Conservation (phyloP, 108 stramenopile genomes). For the Conticribra weissflogii region DNA sequence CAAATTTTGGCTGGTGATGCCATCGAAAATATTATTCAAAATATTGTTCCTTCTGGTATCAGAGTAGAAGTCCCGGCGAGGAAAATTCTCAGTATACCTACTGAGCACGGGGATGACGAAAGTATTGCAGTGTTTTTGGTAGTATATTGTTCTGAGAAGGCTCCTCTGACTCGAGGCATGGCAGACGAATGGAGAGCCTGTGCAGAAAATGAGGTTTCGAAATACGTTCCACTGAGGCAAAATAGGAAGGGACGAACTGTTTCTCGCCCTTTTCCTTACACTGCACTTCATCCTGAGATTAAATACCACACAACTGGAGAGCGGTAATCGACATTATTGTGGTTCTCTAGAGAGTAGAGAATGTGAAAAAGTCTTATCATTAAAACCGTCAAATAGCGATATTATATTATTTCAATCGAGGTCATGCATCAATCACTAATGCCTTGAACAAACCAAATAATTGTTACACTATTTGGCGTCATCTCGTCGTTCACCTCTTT, state of each 20-base stretch:
- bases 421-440: too few species aligned
- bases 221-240: slow-evolving; percentile 49
- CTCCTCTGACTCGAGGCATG: slow-evolving; percentile 54
- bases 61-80: slow-evolving; percentile 67
- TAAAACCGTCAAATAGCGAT: too few species aligned
- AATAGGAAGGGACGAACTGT: slow-evolving; percentile 67
- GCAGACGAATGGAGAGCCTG: slow-evolving; percentile 67
- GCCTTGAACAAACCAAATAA: too few species aligned
- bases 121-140: slow-evolving; percentile 70
- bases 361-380: neutral
- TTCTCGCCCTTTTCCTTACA: slow-evolving; percentile 67
- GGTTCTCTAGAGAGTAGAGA: neutral
- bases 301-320: slow-evolving; percentile 27
- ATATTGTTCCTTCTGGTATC: slow-evolving; percentile 65
- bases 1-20: slow-evolving; percentile 63
- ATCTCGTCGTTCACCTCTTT: too few species aligned
- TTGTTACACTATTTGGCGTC: too few species aligned
- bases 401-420: too few species aligned
- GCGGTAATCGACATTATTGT: neutral
- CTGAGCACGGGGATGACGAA: slow-evolving; percentile 31
- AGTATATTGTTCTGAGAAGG: slow-evolving; percentile 67
- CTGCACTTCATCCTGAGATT: slow-evolving; percentile 51
- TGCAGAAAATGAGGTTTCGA: slow-evolving; percentile 61
- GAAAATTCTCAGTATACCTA: slow-evolving; percentile 29
- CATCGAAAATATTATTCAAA: slow-evolving; percentile 52